Evolutionary conservation across 257 asterid genomes (phyloP), one percentile per base, ranked within the genome.

Genomic region (Hygrophila difformis): DNA sequence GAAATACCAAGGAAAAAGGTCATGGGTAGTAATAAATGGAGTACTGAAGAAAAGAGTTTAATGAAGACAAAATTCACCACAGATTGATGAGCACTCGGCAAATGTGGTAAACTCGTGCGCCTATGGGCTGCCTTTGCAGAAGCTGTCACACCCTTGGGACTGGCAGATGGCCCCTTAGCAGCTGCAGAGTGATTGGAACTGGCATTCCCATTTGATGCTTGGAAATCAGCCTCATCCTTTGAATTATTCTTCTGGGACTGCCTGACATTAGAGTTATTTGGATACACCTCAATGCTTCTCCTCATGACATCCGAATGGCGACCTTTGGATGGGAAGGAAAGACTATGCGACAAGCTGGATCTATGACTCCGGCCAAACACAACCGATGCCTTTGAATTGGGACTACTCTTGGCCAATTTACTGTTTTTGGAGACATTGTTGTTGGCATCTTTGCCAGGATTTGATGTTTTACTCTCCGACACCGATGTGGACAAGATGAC

Each of bases 291-390:
- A 12, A 65, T 53, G 65, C 94, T 80, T 60, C 72, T 61, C 47
- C 60, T 76, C 75, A 66, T 73, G 6, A 77, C 61, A 59, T 86
- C 84, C 1, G 77, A 48, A 47, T 62, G 68, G 44, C 71, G 70
- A 31, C 74, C 75, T 53, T 49, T 60, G 9, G 71, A 45, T 19
- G 92, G 94, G 34, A 83, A 76, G 0, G 93, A 83, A 2, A 78
- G 68, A 31, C 87, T 80, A 64, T 80, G 85, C 0, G 63, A 56
- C 63, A 76, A 53, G 59, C 72, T 73, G 4, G 73, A 69, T 56
- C 62, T 68, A 0, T 57, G 58, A 7, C 71, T 67, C 16, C 70
- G 76, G 46, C 76, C 76, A 24, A 79, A 59, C 64, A 51, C 80
- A 34, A 63, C 67, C 0, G 83, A 55, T 36, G 61, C 67, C 56